These are phyloP conservation scores for Clathrospora elynae DNA, from an alignment of 2,329 filamentous ascomycete species.

Conservation along the genomic window DNA sequence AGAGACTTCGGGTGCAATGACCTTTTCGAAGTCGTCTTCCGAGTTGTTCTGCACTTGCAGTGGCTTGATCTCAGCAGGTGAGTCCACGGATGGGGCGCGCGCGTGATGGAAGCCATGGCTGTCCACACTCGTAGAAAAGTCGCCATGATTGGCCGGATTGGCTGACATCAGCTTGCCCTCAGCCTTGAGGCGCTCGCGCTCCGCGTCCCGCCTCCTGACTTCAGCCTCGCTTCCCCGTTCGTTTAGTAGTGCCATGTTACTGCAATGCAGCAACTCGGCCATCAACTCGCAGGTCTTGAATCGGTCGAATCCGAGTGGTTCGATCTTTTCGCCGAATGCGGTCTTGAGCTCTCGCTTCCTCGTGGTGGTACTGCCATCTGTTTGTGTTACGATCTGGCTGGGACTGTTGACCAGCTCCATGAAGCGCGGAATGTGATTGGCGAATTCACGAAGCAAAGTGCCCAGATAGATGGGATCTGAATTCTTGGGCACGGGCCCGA, in stretches of 20 bases:
- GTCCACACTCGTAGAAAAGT: conserved; percentile 58
- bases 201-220: conserved; percentile 76
- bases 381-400: conserved; percentile 61
- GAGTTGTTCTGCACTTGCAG: conserved; percentile 80
- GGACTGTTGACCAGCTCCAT: conserved; percentile 86
- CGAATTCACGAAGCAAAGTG: conserved; percentile 85
- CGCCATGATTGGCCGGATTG: conserved; percentile 61
- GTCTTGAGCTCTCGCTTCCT: conserved; percentile 78
- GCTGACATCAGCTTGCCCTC: conserved; percentile 74
- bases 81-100: conserved; percentile 54
- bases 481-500: conserved; percentile 77
- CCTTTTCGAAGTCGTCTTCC: conserved; percentile 94
- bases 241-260: conserved; percentile 96
- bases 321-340: conserved; percentile 88
- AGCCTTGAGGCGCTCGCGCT: conserved; percentile 76
- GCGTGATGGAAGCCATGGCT: conserved; percentile 59
- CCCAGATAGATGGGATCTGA: conserved; percentile 97
- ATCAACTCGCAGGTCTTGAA: conserved; percentile 99
- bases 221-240: conserved; percentile 88
- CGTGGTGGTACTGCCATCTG: conserved; percentile 63
- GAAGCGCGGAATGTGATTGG: conserved; percentile 88
- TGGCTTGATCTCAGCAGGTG: conserved; percentile 69
- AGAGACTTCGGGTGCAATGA: conserved; percentile 70
- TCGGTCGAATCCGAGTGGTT: conserved; percentile 92
- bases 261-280: conserved; percentile 96